phyloP scores from a whole-genome alignment of 2,329 filamentous ascomycete genomes.

The Fusarium albosuccineum region DNA sequence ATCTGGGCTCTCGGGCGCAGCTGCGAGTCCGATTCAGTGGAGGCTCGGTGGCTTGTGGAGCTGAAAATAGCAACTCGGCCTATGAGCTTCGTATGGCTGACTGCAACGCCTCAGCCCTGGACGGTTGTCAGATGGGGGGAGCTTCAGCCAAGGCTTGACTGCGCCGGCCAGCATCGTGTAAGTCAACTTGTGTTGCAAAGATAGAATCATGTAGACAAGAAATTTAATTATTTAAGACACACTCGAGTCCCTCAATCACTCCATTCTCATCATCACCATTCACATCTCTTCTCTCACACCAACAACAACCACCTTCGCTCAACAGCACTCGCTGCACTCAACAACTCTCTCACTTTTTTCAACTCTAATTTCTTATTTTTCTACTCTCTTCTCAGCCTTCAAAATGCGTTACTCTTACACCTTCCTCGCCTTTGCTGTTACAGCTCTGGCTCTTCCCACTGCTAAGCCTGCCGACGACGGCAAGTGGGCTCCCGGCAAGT shows the following conservation, averaged over 20 bases:
- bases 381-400: neutral
- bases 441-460: constrained; percentile 39
- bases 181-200: neutral
- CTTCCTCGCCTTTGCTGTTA: constrained; percentile 39
- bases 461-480: constrained; percentile 36
- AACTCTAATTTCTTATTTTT: constrained; percentile 2
- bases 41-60: constrained; percentile 5
- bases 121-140: neutral
- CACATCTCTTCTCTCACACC: constrained; percentile 5
- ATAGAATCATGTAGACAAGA: neutral
- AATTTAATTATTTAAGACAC: constrained; percentile 25
- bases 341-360: neutral
- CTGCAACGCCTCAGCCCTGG: constrained; percentile 23
- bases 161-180: constrained; percentile 9
- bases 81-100: constrained; percentile 1
- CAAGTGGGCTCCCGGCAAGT: constrained; percentile 20
- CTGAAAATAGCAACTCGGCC: constrained; percentile 29
- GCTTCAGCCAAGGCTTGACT: constrained; percentile 7
- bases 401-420: constrained; percentile 42
- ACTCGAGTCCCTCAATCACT: neutral
- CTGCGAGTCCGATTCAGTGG: neutral
- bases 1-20: constrained; percentile 9
- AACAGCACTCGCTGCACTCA: neutral
- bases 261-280: constrained; percentile 20
- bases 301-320: constrained; percentile 15